These are phyloP conservation scores for Phyllosticta paracitricarpa DNA, from an alignment of 2,329 filamentous ascomycete genomes.

Conservation along the genomic window DNA sequence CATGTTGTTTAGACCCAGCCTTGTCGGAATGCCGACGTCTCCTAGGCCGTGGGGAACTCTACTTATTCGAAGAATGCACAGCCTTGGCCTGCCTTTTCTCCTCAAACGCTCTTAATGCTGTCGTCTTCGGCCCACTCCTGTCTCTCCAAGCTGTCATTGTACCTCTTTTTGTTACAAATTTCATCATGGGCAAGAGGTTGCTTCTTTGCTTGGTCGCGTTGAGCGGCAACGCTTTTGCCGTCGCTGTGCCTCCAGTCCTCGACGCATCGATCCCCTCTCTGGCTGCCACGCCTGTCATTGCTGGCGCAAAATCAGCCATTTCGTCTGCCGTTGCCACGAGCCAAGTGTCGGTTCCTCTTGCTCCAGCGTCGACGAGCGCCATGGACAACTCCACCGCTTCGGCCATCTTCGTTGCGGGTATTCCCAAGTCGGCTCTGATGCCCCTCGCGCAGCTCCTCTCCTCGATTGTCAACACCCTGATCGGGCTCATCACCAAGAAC, in stretches of 20 bases:
- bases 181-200: slow-evolving; percentile 3
- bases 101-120: not conserved
- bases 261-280: not conserved
- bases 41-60: not conserved
- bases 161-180: not conserved
- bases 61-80: not conserved
- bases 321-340: not conserved
- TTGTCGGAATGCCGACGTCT: not conserved
- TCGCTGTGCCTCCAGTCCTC: not conserved
- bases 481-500: not conserved
- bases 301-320: not conserved
- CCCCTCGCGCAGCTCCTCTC: not conserved
- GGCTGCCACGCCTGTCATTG: not conserved
- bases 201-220: slow-evolving; percentile 4
- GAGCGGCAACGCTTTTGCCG: not conserved
- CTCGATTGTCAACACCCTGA: not conserved
- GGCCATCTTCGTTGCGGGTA: not conserved
- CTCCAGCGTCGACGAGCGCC: not conserved
- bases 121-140: not conserved
- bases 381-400: not conserved
- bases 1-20: not conserved
- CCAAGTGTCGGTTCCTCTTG: not conserved
- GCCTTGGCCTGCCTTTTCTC: not conserved
- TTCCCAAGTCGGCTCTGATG: not conserved
- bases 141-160: not conserved